Evolutionary conservation across 108 stramenopile species (phyloP).

Genomic region (Pseudonitzschia multiseries): DNA sequence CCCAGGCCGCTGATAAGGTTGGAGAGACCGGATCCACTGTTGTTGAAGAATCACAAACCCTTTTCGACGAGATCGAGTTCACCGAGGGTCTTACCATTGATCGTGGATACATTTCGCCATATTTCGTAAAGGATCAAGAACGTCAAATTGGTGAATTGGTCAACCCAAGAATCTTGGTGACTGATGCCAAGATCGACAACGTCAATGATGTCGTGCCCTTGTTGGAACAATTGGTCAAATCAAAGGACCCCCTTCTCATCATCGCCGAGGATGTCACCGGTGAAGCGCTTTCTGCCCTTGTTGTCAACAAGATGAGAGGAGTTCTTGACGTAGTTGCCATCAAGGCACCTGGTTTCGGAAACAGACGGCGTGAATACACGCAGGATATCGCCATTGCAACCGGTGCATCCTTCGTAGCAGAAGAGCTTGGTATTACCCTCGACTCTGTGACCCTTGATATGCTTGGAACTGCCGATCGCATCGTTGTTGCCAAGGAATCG

Average conservation of each 20-base stretch:
- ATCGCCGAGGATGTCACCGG: conserved; percentile 97
- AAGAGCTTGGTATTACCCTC: conserved; percentile 95
- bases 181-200: conserved; percentile 93
- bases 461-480: conserved; percentile 92
- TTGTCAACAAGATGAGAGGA: conserved; percentile 98
- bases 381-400: conserved; percentile 99
- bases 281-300: conserved; percentile 94
- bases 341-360: conserved; percentile 96
- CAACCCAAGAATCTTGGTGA: conserved; percentile 86
- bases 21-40: conserved; percentile 95
- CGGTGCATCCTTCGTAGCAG: conserved; percentile 93
- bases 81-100: conserved; percentile 98
- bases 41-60: conserved; percentile 94
- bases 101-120: conserved; percentile 96
- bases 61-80: conserved; percentile 96
- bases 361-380: conserved; percentile 90
- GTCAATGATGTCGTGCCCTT: conserved; percentile 95
- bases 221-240: conserved; percentile 93
- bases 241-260: conserved; percentile 94
- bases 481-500: conserved; percentile 90
- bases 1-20: conserved; percentile 93
- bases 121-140: conserved; percentile 97
- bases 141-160: conserved; percentile 91
- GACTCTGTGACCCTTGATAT: conserved; percentile 92
- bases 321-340: conserved; percentile 96